Evolutionary conservation across 306 rosid genomes (phyloP).

Genomic region (Comarum palustre): DNA sequence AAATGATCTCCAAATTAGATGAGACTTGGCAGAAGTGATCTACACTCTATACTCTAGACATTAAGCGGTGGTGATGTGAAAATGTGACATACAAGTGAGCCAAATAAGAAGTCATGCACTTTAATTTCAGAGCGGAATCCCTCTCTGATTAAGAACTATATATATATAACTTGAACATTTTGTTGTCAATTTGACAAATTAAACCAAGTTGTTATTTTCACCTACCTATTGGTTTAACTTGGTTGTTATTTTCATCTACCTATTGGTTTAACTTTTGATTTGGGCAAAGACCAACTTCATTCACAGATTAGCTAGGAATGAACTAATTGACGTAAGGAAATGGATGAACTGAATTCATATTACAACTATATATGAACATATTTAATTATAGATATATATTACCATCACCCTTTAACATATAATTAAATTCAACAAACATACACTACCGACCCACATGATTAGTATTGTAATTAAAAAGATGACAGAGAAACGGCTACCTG

Average conservation of each 20-base stretch:
- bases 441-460: conserved; percentile 6
- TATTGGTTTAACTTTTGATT: neutral
- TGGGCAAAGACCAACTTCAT: neutral
- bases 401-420: neutral
- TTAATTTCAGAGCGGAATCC: no score
- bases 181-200: no score
- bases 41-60: no score
- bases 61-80: no score
- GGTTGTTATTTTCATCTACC: neutral
- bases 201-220: no score
- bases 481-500: neutral
- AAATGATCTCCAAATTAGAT: no score
- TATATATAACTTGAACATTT: no score
- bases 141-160: no score
- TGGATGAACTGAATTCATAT: neutral
- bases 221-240: no score
- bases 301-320: neutral
- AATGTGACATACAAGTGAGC: no score
- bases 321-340: neutral
- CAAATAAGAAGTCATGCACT: no score
- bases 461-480: neutral
- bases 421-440: conserved; percentile 6
- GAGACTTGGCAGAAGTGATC: no score
- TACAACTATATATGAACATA: neutral
- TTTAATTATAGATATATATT: neutral